Evolutionary conservation across 768 basidiomycete species (phyloP).

Genomic region (Kwoniella sp.): DNA sequence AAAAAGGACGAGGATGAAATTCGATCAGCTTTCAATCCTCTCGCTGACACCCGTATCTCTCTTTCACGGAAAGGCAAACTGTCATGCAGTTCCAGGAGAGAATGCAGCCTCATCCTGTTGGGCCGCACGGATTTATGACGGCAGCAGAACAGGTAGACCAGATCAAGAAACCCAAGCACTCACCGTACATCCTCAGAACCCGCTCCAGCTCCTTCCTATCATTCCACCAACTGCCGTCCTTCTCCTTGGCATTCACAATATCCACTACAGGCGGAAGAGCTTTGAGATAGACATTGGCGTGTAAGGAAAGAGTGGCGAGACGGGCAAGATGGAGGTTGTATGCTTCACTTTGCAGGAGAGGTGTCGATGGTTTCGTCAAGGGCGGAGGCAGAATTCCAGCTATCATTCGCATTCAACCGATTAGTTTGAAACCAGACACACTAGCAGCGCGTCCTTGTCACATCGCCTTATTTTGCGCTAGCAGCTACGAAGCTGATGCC

Average conservation of each 20-base stretch:
- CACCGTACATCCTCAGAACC: conserved; percentile 51
- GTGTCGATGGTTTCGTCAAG: conserved; percentile 33
- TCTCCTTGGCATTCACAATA: conserved; percentile 6
- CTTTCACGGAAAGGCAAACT: too few species aligned
- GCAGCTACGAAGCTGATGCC: too few species aligned
- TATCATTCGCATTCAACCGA: too few species aligned
- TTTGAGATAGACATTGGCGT: conserved; percentile 45
- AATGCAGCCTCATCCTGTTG: too few species aligned
- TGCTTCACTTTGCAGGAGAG: conserved; percentile 26
- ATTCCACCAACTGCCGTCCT: conserved; percentile 36
- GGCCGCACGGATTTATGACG: too few species aligned
- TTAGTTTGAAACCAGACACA: too few species aligned
- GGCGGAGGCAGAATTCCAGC: conserved; percentile 51
- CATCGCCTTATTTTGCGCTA: too few species aligned
- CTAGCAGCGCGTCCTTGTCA: too few species aligned
- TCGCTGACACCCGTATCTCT: too few species aligned
- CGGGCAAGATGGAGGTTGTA: conserved; percentile 43
- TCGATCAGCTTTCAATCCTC: too few species aligned
- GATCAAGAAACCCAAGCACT: conserved; percentile 9
- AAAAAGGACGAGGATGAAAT: background rate
- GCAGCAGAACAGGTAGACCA: too few species aligned
- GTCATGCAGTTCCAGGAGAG: too few species aligned
- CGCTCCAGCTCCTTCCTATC: conserved; percentile 44
- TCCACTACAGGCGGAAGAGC: conserved; percentile 44
- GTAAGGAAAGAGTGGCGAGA: conserved; percentile 43